Percentiles rank a stretch among this genome's conserved stretches.
Evolutionary conservation across 345 rosid species (phyloP).

Genomic region (Arabis hirsuta): DNA sequence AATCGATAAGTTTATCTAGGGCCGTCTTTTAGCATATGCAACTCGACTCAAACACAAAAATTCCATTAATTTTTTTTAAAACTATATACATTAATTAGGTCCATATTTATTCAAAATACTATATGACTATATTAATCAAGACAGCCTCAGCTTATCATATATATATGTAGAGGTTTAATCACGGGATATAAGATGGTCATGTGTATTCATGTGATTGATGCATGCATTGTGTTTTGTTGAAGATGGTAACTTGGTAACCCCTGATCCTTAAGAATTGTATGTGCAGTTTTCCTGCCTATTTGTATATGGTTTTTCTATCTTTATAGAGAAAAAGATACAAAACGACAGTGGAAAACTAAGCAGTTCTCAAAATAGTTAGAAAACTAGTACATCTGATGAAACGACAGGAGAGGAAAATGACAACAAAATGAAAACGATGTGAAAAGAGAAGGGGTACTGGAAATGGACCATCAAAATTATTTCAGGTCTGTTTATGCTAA

Average conservation of each 20-base stretch:
- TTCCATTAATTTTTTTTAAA: no score
- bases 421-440: conserved; percentile 21
- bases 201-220: background rate
- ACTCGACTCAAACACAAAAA: no score
- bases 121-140: no score
- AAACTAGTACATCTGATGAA: conserved; percentile 25
- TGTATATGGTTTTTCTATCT: background rate
- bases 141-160: no score
- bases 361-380: conserved; percentile 26
- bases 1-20: no score
- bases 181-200: background rate
- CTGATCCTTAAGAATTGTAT: conserved; percentile 1
- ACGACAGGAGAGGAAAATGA: conserved; percentile 38
- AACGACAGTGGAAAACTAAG: conserved; percentile 15
- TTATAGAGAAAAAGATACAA: background rate
- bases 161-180: background rate
- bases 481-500: conserved; percentile 39
- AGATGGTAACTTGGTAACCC: background rate
- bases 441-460: conserved; percentile 7
- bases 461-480: conserved; percentile 32
- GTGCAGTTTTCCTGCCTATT: conserved; percentile 7
- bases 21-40: no score
- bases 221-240: background rate
- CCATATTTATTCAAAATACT: no score
- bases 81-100: no score